Base-by-base conservation (phyloP, 129 eudicot species). In the Pseudognaphalium luteoalbum region DNA sequence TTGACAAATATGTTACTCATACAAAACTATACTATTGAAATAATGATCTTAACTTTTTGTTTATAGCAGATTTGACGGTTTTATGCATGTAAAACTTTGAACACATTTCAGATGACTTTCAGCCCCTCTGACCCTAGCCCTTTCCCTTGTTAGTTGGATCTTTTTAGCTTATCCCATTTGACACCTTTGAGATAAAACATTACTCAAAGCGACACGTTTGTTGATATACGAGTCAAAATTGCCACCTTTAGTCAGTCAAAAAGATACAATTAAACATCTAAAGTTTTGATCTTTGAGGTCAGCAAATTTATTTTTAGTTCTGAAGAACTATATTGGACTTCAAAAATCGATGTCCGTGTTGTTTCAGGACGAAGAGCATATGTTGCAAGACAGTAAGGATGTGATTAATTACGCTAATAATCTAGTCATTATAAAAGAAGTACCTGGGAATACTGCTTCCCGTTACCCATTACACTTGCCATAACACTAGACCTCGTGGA, bases 401-500 rank as follows among this genome's bases (percentile, higher is more conserved):
- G 41, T 68, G 76, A 58, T 54, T 20, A 56, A 62, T 19, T 57
- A 68, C 54, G 12, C 76, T 5, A 58, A 76, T 29, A 42, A 54
- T 50, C 61, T 33, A 58, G 19, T 52, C 4, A 12, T 17, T 30
- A 68, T 39, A 12, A 33, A 51, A 71, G 28, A 62, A 19, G 72
- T 85, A 90, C 97, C 96, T 82, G 86, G 20, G 87, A 81, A 74
- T 81, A 63, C 28, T 78, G 87, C 65, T 83, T 85, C 81, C 81
- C 88, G 14, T 84, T 79, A 44, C 79, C 89, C 85, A 80, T 63
- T 50, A 86, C 89, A 74, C 80, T 88, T 29, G 89, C 96, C 91
- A 94, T 88, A 62, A 94, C 77, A 81, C 97, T 94, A 19, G 97
- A 86, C 84, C 99, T 85, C 34, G 96, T 81, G 73, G 93, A 87